Conservation (phyloP, 116 monocot genomes). For the Dioscorea cayenensis region DNA sequence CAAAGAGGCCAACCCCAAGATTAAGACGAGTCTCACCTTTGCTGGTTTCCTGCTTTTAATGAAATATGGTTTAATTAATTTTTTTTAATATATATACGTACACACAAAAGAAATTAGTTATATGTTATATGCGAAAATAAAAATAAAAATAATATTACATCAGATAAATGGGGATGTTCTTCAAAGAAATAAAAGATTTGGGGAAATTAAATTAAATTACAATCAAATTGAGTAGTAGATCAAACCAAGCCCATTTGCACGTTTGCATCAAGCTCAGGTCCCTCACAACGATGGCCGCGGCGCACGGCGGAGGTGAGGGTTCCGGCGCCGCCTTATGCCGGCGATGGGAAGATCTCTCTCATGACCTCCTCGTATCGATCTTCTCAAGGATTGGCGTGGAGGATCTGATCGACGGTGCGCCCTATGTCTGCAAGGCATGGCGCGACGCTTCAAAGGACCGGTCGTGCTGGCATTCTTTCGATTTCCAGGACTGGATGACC, state of each 20-base stretch:
- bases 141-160: no score
- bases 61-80: not conserved
- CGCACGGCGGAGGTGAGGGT: not conserved
- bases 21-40: no score
- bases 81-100: no score
- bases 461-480: conserved; percentile 38
- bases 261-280: not conserved
- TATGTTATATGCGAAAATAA: no score
- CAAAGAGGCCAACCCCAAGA: no score
- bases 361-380: conserved; percentile 14
- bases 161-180: no score
- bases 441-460: conserved; percentile 31
- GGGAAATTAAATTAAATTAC: no score
- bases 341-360: conserved; percentile 24
- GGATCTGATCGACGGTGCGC: conserved; percentile 40
- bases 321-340: not conserved
- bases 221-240: not conserved
- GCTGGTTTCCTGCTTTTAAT: no score
- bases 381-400: conserved; percentile 8
- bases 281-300: not conserved
- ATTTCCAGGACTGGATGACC: conserved; percentile 40
- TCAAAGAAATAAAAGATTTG: not conserved
- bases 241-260: not conserved
- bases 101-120: no score
- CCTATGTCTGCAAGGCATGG: conserved; percentile 53